Percentiles rank a stretch among this genome's conserved stretches.
phyloP scores from a whole-genome alignment of 352 stramenopile species.

The Globisporangium parvum region DNA sequence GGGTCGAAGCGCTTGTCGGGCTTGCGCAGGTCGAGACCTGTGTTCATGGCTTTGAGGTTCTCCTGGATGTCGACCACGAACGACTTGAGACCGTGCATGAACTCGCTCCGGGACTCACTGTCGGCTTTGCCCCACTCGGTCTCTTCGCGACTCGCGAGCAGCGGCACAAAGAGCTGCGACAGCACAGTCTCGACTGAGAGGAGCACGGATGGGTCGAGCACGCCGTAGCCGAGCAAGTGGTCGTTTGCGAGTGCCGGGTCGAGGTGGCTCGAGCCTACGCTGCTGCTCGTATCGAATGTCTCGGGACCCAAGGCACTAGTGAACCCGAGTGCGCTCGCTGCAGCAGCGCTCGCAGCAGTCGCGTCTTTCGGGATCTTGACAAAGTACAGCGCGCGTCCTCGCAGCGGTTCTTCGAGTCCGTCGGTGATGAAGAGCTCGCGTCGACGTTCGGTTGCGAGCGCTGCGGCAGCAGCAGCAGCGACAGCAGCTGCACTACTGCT shows the following conservation, averaged over 20 bases:
- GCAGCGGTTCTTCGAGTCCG: constrained; percentile 61
- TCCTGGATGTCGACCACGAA: constrained; percentile 87
- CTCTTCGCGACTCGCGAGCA: constrained; percentile 32
- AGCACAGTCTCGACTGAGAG: constrained; percentile 67
- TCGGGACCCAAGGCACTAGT: constrained; percentile 5
- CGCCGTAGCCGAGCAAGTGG: constrained; percentile 58
- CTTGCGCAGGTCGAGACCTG: constrained; percentile 83
- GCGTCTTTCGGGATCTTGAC: constrained; percentile 44
- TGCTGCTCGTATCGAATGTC: constrained; percentile 13
- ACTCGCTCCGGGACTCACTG: constrained; percentile 69
- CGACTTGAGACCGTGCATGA: constrained; percentile 69
- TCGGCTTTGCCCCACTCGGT: constrained; percentile 65
- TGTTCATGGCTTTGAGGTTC: constrained; percentile 86
- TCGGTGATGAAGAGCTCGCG: constrained; percentile 81
- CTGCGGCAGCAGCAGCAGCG: constrained; percentile 10
- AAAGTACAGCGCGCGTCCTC: constrained; percentile 68
- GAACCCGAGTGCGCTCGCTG: constrained; percentile 3
- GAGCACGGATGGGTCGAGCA: constrained; percentile 64
- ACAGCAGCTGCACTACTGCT: neutral
- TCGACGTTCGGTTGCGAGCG: constrained; percentile 17
- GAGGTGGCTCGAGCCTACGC: constrained; percentile 11
- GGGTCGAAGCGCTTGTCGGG: constrained; percentile 79
- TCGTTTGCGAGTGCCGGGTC: constrained; percentile 67
- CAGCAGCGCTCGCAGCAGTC: neutral
- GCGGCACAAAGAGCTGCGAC: constrained; percentile 64